Percentiles rank a stretch among this genome's conserved stretches.
Evolutionary conservation across 2,329 filamentous ascomycete genomes (phyloP).

Genomic region (Cladosporium sp.): DNA sequence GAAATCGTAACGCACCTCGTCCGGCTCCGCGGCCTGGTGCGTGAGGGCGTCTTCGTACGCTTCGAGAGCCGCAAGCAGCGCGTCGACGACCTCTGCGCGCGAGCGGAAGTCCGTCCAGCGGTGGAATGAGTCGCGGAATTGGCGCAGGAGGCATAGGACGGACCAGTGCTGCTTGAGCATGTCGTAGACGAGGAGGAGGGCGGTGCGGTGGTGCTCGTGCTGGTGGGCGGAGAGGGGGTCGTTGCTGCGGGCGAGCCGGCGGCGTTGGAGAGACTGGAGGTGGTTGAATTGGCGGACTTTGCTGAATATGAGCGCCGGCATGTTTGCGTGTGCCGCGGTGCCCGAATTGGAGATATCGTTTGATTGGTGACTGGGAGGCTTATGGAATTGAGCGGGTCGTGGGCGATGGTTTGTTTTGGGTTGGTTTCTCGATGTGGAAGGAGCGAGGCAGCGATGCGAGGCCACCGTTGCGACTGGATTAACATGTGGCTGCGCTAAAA

Average conservation of each 20-base stretch:
- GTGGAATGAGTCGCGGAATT: not conserved
- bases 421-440: too few species aligned
- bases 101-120: not conserved
- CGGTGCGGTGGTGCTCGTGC: not conserved
- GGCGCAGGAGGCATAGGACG: not conserved
- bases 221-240: constrained; percentile 2
- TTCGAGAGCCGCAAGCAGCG: not conserved
- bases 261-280: not conserved
- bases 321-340: not conserved
- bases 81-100: constrained; percentile 3
- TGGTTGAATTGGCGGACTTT: constrained; percentile 7
- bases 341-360: not conserved
- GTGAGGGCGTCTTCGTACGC: constrained; percentile 2
- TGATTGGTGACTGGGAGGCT: not conserved
- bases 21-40: not conserved
- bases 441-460: too few species aligned
- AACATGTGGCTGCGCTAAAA: too few species aligned
- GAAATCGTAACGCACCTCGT: constrained; percentile 1
- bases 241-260: not conserved
- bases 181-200: not conserved
- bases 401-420: too few species aligned
- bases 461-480: too few species aligned
- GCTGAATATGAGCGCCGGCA: constrained; percentile 2
- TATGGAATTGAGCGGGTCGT: not conserved
- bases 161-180: constrained; percentile 7